Conservation (phyloP, 1,284 basidiomycete genomes). For the Moesziomyces globuligerus region DNA sequence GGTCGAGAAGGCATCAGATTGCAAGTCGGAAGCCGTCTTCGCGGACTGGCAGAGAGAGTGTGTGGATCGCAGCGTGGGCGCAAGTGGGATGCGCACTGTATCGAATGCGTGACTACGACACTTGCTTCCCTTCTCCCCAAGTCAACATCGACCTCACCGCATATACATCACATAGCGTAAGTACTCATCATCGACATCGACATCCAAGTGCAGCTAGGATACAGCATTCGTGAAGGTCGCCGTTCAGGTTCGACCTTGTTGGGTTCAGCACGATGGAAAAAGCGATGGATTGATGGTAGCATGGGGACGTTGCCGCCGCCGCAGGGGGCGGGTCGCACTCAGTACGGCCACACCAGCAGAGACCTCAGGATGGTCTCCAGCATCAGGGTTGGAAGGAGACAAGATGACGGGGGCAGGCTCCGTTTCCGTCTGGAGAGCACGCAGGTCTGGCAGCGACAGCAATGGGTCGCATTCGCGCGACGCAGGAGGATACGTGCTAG, state of each 20-base stretch:
- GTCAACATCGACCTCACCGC: slow-evolving; percentile 45
- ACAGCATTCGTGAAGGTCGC: not conserved
- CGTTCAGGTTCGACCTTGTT: not conserved
- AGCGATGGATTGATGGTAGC: not conserved
- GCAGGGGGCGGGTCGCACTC: too few species aligned
- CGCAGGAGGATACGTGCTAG: too few species aligned
- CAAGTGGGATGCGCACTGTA: not conserved
- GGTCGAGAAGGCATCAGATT: not conserved
- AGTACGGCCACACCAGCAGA: too few species aligned
- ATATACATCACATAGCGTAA: slow-evolving; percentile 48
- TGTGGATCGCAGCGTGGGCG: not conserved
- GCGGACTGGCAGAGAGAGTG: not conserved
- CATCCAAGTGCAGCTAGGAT: not conserved
- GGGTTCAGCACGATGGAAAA: not conserved
- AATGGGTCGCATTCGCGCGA: too few species aligned
- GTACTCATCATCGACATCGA: slow-evolving; percentile 15
- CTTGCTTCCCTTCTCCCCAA: slow-evolving; percentile 28
- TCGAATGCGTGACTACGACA: slow-evolving; percentile 1
- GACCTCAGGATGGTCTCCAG: too few species aligned
- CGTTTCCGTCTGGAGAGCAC: too few species aligned
- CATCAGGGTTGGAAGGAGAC: too few species aligned
- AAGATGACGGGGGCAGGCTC: too few species aligned
- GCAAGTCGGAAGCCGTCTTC: not conserved
- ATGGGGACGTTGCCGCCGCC: too few species aligned
- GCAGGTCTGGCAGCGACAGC: too few species aligned